Evolutionary conservation across 495 filamentous ascomycete genomes (phyloP).

Genomic region (Aspergillus biplanus): DNA sequence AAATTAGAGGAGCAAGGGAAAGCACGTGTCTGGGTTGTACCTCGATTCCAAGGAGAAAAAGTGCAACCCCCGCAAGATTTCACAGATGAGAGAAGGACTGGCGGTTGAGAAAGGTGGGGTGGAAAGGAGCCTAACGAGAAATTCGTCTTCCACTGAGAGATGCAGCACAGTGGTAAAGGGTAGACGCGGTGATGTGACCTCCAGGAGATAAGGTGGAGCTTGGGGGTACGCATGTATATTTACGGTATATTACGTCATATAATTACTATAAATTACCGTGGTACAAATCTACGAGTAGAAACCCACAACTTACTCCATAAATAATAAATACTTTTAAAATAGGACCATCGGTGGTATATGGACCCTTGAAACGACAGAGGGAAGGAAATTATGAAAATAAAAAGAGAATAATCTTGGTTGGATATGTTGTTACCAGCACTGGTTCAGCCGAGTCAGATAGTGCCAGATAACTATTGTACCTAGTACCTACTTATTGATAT

Average conservation of each 20-base stretch:
- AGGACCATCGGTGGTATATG: too few species aligned
- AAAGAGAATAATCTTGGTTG: too few species aligned
- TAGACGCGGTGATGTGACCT: conserved; percentile 4
- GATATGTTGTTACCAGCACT: too few species aligned
- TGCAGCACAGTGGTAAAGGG: conserved; percentile 9
- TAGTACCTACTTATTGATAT: too few species aligned
- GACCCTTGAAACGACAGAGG: too few species aligned
- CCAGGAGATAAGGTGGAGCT: not conserved
- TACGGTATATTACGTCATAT: conserved; percentile 1
- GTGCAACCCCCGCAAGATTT: conserved; percentile 17
- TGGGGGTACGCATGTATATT: not conserved
- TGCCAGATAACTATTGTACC: too few species aligned
- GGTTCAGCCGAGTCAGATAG: too few species aligned
- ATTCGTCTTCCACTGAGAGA: conserved; percentile 7
- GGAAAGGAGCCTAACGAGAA: conserved; percentile 3
- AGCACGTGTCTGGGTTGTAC: conserved; percentile 28
- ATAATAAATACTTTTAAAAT: not conserved
- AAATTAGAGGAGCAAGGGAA: conserved; percentile 13
- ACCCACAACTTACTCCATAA: not conserved
- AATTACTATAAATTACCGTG: not conserved
- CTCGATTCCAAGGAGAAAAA: conserved; percentile 18
- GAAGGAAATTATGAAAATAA: too few species aligned
- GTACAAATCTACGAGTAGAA: not conserved
- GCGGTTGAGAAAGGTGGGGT: conserved; percentile 4
- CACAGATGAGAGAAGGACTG: conserved; percentile 17